phyloP scores from a whole-genome alignment of 1,284 basidiomycete species.

The Agaricales sp. region DNA sequence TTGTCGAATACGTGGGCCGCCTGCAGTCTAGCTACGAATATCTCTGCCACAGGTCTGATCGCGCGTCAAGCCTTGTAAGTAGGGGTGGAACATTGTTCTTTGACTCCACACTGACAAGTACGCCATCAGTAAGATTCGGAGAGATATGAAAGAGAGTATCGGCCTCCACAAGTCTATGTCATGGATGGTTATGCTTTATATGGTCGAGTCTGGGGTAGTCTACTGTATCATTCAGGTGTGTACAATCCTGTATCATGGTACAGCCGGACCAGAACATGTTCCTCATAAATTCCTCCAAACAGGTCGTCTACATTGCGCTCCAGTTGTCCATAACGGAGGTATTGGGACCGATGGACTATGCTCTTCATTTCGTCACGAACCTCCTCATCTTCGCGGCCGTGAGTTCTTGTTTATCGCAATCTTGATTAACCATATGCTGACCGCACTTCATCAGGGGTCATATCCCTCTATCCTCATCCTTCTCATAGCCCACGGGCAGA shows the following conservation, averaged over 20 bases:
- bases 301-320: no score
- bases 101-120: no score
- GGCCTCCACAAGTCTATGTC: not conserved
- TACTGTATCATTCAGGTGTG: not conserved
- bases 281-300: no score
- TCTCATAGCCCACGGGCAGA: not conserved
- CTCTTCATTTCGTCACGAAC: not conserved
- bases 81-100: no score
- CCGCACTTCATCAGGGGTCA: not conserved
- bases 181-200: not conserved
- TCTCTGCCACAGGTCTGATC: not conserved
- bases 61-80: not conserved
- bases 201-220: not conserved
- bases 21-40: not conserved
- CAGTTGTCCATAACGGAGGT: no score
- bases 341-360: no score
- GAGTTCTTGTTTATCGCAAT: not conserved
- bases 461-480: not conserved
- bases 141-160: not conserved
- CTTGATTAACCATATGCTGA: not conserved
- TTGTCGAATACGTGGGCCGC: not conserved
- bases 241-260: not conserved
- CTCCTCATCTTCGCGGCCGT: not conserved
- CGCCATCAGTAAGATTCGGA: not conserved
- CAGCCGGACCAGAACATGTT: no score